Percentiles rank a stretch among this genome's conserved stretches.
These are phyloP conservation scores for Ramalina peruviana DNA, from an alignment of 495 filamentous ascomycete genomes.

Conservation along the genomic window DNA sequence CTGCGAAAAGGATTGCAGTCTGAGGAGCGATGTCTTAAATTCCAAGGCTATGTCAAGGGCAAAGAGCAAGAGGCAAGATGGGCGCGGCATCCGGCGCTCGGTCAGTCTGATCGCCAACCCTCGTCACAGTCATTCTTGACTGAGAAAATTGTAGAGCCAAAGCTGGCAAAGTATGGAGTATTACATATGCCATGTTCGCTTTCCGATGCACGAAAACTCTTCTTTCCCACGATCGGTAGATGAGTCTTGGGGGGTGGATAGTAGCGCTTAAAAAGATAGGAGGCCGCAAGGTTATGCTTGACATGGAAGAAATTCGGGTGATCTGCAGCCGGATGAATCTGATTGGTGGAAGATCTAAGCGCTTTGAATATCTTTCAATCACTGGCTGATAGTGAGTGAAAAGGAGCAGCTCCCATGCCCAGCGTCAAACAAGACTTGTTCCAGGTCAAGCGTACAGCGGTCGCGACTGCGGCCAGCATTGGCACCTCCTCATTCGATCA, in stretches of 20 bases:
- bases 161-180: no score
- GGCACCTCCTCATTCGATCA: background rate
- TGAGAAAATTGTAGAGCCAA: no score
- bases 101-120: no score
- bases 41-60: background rate
- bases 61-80: background rate
- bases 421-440: constrained; percentile 3
- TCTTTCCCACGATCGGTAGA: background rate
- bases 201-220: no score
- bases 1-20: background rate
- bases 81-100: no score
- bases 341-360: background rate
- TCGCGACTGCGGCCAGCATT: background rate
- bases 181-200: no score
- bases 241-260: background rate
- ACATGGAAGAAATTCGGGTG: background rate
- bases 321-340: background rate
- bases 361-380: background rate
- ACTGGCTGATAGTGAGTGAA: background rate
- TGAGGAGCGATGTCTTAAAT: background rate
- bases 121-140: no score
- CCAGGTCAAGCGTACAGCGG: background rate
- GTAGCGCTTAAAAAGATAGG: background rate
- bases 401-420: background rate
- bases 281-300: background rate